Percentiles rank a stretch among this genome's conserved stretches.
Conservation (phyloP, 225 moss, liverwort and hornwort species). For the Straminergon stramineum region DNA sequence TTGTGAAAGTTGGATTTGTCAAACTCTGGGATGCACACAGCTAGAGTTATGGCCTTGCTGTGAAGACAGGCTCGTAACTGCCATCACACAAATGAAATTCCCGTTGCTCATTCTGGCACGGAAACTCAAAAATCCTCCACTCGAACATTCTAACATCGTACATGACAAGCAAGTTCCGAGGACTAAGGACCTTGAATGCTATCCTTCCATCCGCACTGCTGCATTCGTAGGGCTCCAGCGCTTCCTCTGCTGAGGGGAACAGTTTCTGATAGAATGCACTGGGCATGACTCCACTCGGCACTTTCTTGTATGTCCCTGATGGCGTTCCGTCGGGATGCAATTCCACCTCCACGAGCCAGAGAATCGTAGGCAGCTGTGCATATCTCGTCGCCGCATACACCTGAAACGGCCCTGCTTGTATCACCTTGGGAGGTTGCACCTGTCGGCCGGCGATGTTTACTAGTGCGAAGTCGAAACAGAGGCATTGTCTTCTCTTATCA, state of each 20-base stretch:
- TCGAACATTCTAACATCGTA: conserved; percentile 20
- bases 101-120: conserved; percentile 19
- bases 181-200: conserved; percentile 28
- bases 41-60: conserved; percentile 17
- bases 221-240: conserved; percentile 28
- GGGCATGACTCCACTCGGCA: conserved; percentile 36
- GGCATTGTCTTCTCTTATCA: conserved; percentile 11
- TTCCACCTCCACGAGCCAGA: conserved; percentile 39
- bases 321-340: conserved; percentile 36
- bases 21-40: neutral
- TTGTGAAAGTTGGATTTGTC: neutral
- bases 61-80: conserved; percentile 31
- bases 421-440: conserved; percentile 43
- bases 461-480: conserved; percentile 33
- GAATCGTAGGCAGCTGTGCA: conserved; percentile 31
- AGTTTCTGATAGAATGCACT: conserved; percentile 15
- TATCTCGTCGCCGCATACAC: conserved; percentile 39
- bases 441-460: conserved; percentile 9
- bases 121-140: conserved; percentile 32
- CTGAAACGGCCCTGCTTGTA: conserved; percentile 32
- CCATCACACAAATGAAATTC: conserved; percentile 41
- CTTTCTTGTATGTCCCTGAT: conserved; percentile 19
- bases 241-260: conserved; percentile 16
- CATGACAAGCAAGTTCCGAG: conserved; percentile 26
- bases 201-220: conserved; percentile 25